Evolutionary conservation across 192 early-diverging fungal species (phyloP), one percentile per base, ranked within the genome.

Genomic region (Entomortierella lignicola): DNA sequence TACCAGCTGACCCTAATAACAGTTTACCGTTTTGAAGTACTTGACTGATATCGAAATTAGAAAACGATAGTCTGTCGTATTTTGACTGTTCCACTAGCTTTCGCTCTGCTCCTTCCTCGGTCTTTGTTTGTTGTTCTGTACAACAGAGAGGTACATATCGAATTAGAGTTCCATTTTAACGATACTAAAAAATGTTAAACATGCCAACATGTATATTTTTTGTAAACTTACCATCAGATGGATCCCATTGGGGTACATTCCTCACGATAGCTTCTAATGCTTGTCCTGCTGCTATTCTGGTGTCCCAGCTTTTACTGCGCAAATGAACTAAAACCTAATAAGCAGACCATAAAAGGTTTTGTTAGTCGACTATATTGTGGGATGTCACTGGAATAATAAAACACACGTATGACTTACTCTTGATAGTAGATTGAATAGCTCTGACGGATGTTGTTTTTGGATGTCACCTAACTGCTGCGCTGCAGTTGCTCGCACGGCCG

Each of bases 401-500:
- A 37, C 4, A 37, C 10, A 10, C 34, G 34, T 10, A 37, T 7
- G 34, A 37, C n/a, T 27, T 60, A 86, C 88, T 69, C 94, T 87
- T 34, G 91, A 91, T 32, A 99, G 85, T 11, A 99, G 87, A 54
- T 90, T 89, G 73, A 93, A 95, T 27, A 99, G 87, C 75, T 99
- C 96, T 70, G 94, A 88, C 1, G 96, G 97, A 59, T 98, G 94
- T 69, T 96, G 94, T 63, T 90, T 91, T 81, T 98, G 96, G 59
- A 98, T 93, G 47, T 96, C 94, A 21, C 96, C 98, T 50, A 99
- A 84, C 77, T 99, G 98, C 57, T 94, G 91, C 7, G 98, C 98
- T 15, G 98, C 98, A 17, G 96, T 96, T 34, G 85, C 81, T 18
- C 98, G 77, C 50, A 99, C 94, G 43, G 93, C 82, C 0, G 91